Evolutionary conservation across 73 alveolate species (phyloP), one percentile per base, ranked within the genome.

Genomic region (Uronychia setigera): DNA sequence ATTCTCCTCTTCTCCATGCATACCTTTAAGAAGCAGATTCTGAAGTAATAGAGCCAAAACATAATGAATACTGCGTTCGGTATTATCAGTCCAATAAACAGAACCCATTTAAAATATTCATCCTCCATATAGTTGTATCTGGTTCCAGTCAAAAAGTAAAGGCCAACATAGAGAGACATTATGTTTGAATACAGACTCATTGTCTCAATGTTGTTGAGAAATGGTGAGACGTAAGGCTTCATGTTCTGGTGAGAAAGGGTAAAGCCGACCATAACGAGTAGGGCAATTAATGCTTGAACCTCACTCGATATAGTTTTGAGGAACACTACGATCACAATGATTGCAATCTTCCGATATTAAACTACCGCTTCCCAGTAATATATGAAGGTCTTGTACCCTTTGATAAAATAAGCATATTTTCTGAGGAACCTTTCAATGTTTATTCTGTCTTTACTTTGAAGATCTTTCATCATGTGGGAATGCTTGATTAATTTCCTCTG

Each of bases 331-430:
- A 60, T 35, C 83, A 88, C 27, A 1, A 83, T 81, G 29, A 88
- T 76, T 13, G 78, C 74, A 1, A 88, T 83, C 79, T 88, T 88
- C 32, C 94, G 74, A 57, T 88, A 88, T 75, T 83, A 14, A n/a
- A 79, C 83, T 11, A 88, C n/a, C 19, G 67, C 34, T 60, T 88
- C 94, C 94, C 94, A 88, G 59, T 57, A 87, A 46, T 80, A 87
- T 0, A 59, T 29, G 32, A 33, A 60, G 26, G 31, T 77, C 32
- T 35, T 79, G 35, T 86, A 86, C 13, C 93, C 93, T 58, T 80
- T 80, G 34, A 59, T 80, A 0, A 86, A 35, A 76, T 80, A 86
- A 1, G 88, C 93, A 80, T 78, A 79, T 30, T 33, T 77, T 9
- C 30, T 77, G 60, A 30, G 58, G 57, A 33, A n/a, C 9, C 74